A percentile compares a stretch with the other conserved stretches of the same genome.
phyloP scores from a whole-genome alignment of 2,329 filamentous ascomycete species.

The Penicillium sp. region DNA sequence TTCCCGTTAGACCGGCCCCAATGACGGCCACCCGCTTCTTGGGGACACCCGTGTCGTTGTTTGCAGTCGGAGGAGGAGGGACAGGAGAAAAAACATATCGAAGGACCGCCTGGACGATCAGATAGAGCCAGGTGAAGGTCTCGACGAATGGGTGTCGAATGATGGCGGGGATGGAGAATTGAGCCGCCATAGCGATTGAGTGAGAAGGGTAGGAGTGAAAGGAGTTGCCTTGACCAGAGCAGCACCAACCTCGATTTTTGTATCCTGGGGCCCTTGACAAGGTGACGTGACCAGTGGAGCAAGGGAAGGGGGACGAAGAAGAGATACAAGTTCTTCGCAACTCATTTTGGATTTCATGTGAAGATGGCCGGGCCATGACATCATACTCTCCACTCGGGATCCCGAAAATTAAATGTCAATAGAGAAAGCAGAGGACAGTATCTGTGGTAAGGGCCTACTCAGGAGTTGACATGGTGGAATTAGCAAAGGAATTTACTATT shows the following conservation, averaged over 20 bases:
- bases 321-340: not conserved
- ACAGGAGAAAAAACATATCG: slow-evolving; percentile 66
- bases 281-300: slow-evolving; percentile 15
- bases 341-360: slow-evolving; percentile 7
- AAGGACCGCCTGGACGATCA: slow-evolving; percentile 35
- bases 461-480: no score
- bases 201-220: not conserved
- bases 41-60: slow-evolving; percentile 49
- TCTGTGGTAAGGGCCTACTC: no score
- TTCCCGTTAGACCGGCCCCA: slow-evolving; percentile 72
- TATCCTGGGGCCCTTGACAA: not conserved
- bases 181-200: slow-evolving; percentile 15
- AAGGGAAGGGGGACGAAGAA: not conserved
- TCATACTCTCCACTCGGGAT: not conserved
- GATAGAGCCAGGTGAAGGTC: slow-evolving; percentile 36
- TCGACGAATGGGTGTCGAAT: slow-evolving; percentile 36
- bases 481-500: no score
- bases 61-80: slow-evolving; percentile 65
- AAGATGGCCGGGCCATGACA: not conserved
- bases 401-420: no score
- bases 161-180: slow-evolving; percentile 25
- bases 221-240: not conserved
- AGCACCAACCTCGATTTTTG: not conserved
- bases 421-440: no score
- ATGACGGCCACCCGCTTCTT: slow-evolving; percentile 69